Percentiles rank a stretch among this genome's conserved stretches.
These are phyloP conservation scores for Verticillium dahliae DNA, from an alignment of 2,329 filamentous ascomycete genomes.

Conservation along the genomic window DNA sequence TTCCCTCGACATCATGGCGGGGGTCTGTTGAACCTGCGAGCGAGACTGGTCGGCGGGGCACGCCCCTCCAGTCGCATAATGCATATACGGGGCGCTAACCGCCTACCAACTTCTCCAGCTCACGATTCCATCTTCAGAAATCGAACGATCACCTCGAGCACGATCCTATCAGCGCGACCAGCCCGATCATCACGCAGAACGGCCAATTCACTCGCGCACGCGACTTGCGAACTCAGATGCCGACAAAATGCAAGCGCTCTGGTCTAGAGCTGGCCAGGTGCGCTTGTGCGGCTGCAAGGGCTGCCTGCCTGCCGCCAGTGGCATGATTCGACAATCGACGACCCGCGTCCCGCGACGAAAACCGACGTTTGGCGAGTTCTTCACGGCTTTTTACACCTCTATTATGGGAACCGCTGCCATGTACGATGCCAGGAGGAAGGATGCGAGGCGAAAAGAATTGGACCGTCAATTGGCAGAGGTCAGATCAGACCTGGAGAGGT, in stretches of 20 bases:
- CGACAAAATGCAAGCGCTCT: constrained; percentile 58
- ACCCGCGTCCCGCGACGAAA: constrained; percentile 42
- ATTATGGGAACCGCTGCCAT: constrained; percentile 60
- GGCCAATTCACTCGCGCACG: constrained; percentile 5
- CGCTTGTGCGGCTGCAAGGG: constrained; percentile 58
- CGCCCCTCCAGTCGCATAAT: background rate
- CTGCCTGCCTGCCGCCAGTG: constrained; percentile 45
- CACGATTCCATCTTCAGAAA: constrained; percentile 1
- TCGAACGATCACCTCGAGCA: constrained; percentile 5
- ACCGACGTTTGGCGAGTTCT: constrained; percentile 43
- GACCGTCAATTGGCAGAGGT: constrained; percentile 54
- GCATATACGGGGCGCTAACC: background rate
- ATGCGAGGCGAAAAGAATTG: constrained; percentile 51
- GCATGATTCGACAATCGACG: constrained; percentile 43
- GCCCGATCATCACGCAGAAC: background rate
- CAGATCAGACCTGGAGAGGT: constrained; percentile 35
- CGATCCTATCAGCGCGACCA: background rate
- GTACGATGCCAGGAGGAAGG: constrained; percentile 54
- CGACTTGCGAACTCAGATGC: constrained; percentile 20
- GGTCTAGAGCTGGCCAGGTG: constrained; percentile 60
- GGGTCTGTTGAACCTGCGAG: background rate
- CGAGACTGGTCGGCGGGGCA: background rate
- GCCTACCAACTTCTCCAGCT: background rate
- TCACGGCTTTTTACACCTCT: constrained; percentile 63
- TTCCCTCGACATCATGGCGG: background rate